Evolutionary conservation across 495 filamentous ascomycete genomes (phyloP), one percentile per base, ranked within the genome.

Genomic region (Xylaria bambusicola): DNA sequence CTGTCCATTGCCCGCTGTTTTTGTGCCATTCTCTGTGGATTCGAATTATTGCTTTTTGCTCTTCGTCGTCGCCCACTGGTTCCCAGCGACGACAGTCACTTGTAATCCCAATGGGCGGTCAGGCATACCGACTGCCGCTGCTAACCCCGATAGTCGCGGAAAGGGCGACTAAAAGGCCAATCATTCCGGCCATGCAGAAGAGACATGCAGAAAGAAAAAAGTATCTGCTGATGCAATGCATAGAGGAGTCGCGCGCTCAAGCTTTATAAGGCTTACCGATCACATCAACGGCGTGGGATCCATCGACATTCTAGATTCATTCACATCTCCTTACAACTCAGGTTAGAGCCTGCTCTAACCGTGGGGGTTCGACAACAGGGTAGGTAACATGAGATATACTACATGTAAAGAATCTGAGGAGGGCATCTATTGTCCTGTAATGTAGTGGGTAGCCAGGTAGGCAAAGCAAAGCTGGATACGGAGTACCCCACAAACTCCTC

Each of bases 1-100:
- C 52, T 49, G 21, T 27, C 38, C n/a, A 13, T 8, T 15, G 52
- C 49, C 60, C 44, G 52, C n/a, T 58, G 38, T 21, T 42, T 45
- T 13, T 56, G 44, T 3, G 53, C 35, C 53, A 48, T 60, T 24
- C 54, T 60, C 45, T 24, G 61, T 61, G 61, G 58, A 58, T 13
- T 64, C 55, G 13, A 47, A n/a, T n/a, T n/a, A n/a, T n/a, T 29
- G 17, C n/a, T 33, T 5, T 33, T 31, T 61, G 56, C 35, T 56
- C 53, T 10, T 51, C 15, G 15, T 51, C 26, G 17, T 21, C 20
- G 7, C 49, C 52, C 61, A 66, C 57, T 35, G 8, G 36, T 13
- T 10, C 3, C 5, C 36, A 33, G 10, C 5, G 29, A 33, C 5
- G 29, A 33, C 5, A 10, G 29, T 13, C 21, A 23, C 40, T 44